Base-by-base conservation (phyloP, 2,329 filamentous ascomycete species). In the Nothophaeocryptopus gaeumannii region DNA sequence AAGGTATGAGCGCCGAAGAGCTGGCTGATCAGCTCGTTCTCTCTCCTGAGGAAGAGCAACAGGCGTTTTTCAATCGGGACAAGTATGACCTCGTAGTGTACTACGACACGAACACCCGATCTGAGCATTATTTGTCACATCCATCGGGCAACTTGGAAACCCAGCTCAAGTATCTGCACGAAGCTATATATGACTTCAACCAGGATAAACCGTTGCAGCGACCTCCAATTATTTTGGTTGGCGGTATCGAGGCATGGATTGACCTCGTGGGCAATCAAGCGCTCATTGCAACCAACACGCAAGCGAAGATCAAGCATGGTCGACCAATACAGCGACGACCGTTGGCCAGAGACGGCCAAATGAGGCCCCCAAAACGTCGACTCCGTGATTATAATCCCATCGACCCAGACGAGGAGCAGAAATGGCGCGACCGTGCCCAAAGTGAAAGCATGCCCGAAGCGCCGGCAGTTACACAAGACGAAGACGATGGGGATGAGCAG, bases 41-140 rank as follows among this genome's bases (percentile, higher is more conserved):
- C 5, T 85, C 83, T 0, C 85, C 88, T 0, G 74, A 82, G n/a
- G 70, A 77, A n/a, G 93, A 99, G 67, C 84, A 87, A 58, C 72
- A 77, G 1, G 75, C 89, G 30, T 96, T 95, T 61, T 83, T 82
- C 48, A 80, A 85, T 46, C 74, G 82, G 11, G 79, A 91, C 56
- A 78, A 86, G 48, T 96, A 87, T 61, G 90, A 97, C 58, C 72
- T 96, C 36, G 80, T 99, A 9, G 88, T 99, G 0, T 93, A 95
- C 62, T 95, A 97, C 67, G 90, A 99, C 67, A 80, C 92, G 58
- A 70, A 67, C 11, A 84, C 81, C 54, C 78, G 66, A 76, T 88
- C 63, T 50, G 79, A 69, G 58, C 74, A 56, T 61, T 95, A 78
- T 61, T 71, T 80, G 33, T 74, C 71, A 13, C 71, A 74, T 16